Evolutionary conservation across 257 asterid species (phyloP), one percentile per base, ranked within the genome.

Genomic region (Misopates orontium): DNA sequence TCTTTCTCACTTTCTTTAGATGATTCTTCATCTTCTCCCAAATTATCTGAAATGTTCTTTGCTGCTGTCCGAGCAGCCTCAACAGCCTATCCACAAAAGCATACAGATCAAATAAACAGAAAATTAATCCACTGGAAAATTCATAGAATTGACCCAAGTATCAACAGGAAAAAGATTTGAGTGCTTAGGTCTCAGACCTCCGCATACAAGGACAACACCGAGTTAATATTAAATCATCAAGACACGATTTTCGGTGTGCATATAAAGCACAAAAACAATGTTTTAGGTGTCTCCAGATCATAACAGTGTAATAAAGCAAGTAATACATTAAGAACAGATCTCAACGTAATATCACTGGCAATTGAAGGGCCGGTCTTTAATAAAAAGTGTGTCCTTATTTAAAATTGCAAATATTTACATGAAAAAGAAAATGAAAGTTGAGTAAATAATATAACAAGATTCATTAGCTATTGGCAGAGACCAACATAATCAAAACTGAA

Each of bases 31-130:
- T 88, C 97, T 68, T 90, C 93, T 44, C 71, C 86, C 59, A 77
- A 74, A 56, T 82, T 71, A 25, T 87, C 90, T 19, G 82, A 65
- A 70, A 84, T 74, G 77, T 58, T 76, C 79, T 84, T 79, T 22
- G 83, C 87, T 56, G 87, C 90, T 23, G 73, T 68, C 74, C 74
- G 86, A 62, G 99, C 97, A 56, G 77, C 97, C 82, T 88, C 96
- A 56, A 80, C 87, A 71, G 99, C 99, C 99, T 94, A 74, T 32
- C 68, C 44, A 64, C 66, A 60, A 59, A 51, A 44, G n/a, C 73
- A 71, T 53, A 60, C 51, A 41, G 61, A 63, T 71, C 73, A 42
- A 67, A 72, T 36, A 66, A 49, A 32, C 14, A 49, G 17, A 31
- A 59, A 57, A 14, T 19, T 19, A 16, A 32, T 53, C 62, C 60